Conservation (phyloP, 805 yeast genomes). For the Candida verbasci region DNA sequence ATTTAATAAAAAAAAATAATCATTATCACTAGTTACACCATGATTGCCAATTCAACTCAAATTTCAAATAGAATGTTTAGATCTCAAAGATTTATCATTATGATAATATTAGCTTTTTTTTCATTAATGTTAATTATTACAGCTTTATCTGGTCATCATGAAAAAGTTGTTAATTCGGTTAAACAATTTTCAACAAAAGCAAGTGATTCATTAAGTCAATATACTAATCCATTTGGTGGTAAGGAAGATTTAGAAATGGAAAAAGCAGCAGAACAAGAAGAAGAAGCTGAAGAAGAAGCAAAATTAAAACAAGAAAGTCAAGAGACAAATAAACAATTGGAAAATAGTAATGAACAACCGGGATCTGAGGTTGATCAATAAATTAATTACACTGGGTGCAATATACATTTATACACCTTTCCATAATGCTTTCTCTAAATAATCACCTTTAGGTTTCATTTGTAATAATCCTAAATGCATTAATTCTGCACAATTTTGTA, state of each 20-base stretch:
- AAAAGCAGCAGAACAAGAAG: constrained; percentile 6
- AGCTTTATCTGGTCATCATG: constrained; percentile 24
- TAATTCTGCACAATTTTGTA: constrained; percentile 70
- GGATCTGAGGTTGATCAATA: too few species aligned
- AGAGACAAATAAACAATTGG: constrained; percentile 1
- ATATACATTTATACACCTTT: constrained; percentile 47
- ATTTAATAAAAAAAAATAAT: neutral
- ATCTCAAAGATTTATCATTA: constrained; percentile 25
- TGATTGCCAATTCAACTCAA: constrained; percentile 21
- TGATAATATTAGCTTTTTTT: constrained; percentile 20
- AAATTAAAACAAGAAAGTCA: constrained; percentile 1
- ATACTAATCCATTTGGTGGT: neutral
- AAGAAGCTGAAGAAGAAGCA: constrained; percentile 4
- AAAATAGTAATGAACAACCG: neutral
- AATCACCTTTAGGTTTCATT: constrained; percentile 59
- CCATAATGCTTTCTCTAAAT: constrained; percentile 70
- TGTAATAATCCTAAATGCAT: constrained; percentile 65
- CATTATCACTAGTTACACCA: constrained; percentile 2
- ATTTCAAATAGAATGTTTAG: constrained; percentile 27
- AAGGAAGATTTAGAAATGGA: constrained; percentile 6
- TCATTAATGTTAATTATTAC: constrained; percentile 22
- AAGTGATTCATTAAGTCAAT: constrained; percentile 4
- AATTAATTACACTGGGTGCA: neutral
- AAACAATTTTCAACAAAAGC: constrained; percentile 2
- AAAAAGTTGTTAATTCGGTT: constrained; percentile 7